Base-by-base conservation (phyloP, 306 rosid genomes). In the Herpetospermum pedunculosum region DNA sequence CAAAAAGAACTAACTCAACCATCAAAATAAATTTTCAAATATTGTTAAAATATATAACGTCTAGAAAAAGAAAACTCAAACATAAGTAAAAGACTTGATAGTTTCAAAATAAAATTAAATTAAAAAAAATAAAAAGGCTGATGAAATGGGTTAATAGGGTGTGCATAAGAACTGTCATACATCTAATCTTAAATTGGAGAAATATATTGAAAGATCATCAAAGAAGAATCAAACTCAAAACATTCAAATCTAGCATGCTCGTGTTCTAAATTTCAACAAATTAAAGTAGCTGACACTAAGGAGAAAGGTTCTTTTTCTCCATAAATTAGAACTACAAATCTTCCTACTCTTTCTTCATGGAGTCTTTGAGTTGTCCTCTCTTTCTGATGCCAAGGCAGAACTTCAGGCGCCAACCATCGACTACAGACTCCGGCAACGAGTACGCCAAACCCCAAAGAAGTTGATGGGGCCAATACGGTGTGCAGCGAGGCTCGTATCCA, bases 381-480 rank as follows among this genome's bases (percentile, higher is more conserved):
- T 88, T 91, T 32, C 96, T 81, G 62, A 94, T 87, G 6, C 75
- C 81, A 0, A 89, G 84, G 81, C 88, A 86, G 65, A 89, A 91
- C 71, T 75, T 8, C 59, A 94, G 85, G 70, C 99, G 92, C 97
- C 96, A 91, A 12, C 85, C 79, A 77, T 94, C 97, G 0, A 94
- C 75, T 19, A 57, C 41, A 13, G 70, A 85, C 80, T 91, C 96
- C 0, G 97, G 99, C 83, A 94, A 80, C 4, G 82, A 81, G 75
- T 1, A 9, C 6, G 85, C 84, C 81, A 94, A 43, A 0, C 82
- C 92, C 99, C 99, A 94, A 6, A 94, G 83, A 78, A 94, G 70
- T 14, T 97, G 77, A 25, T 94, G 99, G 0, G 92, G 96, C 99
- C 97, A 89, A 79, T 94, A 88, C 30, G 99, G 99, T 0, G 99